These are phyloP conservation scores for Leptographium wingfieldii DNA, from an alignment of 2,329 filamentous ascomycete species.

Conservation along the genomic window DNA sequence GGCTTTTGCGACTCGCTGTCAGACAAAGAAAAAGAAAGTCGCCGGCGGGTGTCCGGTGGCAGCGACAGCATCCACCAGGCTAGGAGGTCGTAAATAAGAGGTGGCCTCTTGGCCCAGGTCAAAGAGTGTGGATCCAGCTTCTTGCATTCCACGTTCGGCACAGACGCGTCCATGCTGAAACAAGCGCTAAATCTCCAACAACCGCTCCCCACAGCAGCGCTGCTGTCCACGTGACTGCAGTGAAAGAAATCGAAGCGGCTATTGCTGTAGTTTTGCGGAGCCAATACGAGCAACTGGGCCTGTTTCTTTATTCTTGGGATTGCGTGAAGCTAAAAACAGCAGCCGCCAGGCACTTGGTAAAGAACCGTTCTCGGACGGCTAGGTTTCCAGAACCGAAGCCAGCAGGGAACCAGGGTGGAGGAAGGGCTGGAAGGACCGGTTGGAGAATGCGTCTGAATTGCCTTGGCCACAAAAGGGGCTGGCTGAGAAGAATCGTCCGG, in stretches of 20 bases:
- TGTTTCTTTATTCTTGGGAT: background rate
- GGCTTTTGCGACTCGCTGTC: background rate
- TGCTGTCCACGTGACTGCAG: background rate
- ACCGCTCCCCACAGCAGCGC: background rate
- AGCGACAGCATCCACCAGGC: background rate
- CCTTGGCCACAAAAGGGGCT: too few species aligned
- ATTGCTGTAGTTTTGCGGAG: background rate
- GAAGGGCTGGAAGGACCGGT: background rate
- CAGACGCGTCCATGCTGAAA: background rate
- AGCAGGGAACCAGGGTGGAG: background rate
- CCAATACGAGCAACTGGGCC: background rate
- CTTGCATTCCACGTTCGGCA: background rate
- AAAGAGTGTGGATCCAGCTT: background rate
- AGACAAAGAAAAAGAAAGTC: background rate
- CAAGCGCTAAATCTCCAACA: background rate
- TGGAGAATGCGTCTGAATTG: too few species aligned
- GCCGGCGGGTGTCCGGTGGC: background rate
- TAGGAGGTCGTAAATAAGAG: background rate
- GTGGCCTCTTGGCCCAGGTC: background rate
- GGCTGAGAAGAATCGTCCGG: too few species aligned
- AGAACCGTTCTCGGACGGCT: background rate
- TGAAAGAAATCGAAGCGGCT: background rate
- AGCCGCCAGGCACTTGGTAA: background rate
- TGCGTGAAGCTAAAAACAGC: background rate
- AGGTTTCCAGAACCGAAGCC: background rate